Percentiles rank a stretch among this genome's conserved stretches.
These are phyloP conservation scores for Pueraria montana DNA, from an alignment of 306 rosid genomes.

Conservation along the genomic window DNA sequence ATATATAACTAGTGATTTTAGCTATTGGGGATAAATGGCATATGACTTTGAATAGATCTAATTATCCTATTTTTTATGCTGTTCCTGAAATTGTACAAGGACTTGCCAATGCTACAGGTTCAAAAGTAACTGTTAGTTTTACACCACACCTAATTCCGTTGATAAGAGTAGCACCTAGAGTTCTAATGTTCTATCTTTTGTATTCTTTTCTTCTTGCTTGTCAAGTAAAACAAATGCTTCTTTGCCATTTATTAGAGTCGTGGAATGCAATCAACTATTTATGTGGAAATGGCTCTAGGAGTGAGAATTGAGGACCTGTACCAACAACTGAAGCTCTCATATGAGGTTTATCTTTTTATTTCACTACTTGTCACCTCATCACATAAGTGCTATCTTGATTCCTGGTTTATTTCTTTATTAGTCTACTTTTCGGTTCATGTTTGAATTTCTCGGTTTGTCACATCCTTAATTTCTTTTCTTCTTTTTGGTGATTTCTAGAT, in stretches of 20 bases:
- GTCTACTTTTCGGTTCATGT: constrained; percentile 5
- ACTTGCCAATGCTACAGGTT: constrained; percentile 77
- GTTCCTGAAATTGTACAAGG: constrained; percentile 98
- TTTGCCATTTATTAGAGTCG: constrained; percentile 67
- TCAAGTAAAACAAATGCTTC: constrained; percentile 8
- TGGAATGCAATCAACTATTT: constrained; percentile 96
- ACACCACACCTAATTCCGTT: constrained; percentile 96
- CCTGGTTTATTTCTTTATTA: constrained; percentile 28
- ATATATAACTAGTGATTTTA: constrained; percentile 1
- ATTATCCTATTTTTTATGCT: constrained; percentile 56
- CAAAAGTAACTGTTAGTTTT: constrained; percentile 86
- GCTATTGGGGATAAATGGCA: constrained; percentile 1
- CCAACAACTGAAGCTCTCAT: constrained; percentile 72
- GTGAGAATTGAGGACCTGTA: constrained; percentile 73
- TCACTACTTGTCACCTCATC: constrained; percentile 29
- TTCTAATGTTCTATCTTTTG: constrained; percentile 5
- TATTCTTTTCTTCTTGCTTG: constrained; percentile 27
- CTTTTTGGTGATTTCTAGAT: too few species aligned
- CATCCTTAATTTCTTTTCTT: too few species aligned
- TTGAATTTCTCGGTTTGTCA: too few species aligned
- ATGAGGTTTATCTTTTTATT: constrained; percentile 65
- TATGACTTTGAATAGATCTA: constrained; percentile 19
- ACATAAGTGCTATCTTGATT: constrained; percentile 19
- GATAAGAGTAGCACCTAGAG: constrained; percentile 57
- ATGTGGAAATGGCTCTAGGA: constrained; percentile 90